A percentile compares a stretch with the other conserved stretches of the same genome.
These are phyloP conservation scores for Septoria linicola DNA, from an alignment of 2,329 filamentous ascomycete species.

Conservation along the genomic window DNA sequence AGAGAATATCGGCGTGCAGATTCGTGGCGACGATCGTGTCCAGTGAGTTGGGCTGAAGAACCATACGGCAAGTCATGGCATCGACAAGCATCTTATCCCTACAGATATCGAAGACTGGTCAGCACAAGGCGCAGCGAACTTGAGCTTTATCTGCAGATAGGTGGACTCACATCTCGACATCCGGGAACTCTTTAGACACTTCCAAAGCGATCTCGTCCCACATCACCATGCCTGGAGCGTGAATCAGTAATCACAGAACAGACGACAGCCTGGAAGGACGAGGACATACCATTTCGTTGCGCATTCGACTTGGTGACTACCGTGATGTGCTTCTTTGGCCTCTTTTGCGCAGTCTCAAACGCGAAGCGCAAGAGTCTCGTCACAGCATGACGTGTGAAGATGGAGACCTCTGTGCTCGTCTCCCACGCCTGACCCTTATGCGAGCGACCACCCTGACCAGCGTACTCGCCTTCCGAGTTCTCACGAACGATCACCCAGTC, in stretches of 20 bases:
- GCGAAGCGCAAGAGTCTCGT: constrained; percentile 63
- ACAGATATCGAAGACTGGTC: background rate
- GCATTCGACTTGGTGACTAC: constrained; percentile 67
- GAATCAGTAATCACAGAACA: background rate
- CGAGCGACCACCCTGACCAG: constrained; percentile 62
- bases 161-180: constrained; percentile 51
- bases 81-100: constrained; percentile 67
- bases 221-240: constrained; percentile 63
- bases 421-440: constrained; percentile 61
- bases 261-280: background rate
- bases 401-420: constrained; percentile 60
- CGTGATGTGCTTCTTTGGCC: constrained; percentile 59
- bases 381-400: constrained; percentile 62
- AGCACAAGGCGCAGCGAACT: background rate
- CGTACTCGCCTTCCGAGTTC: constrained; percentile 67
- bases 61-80: constrained; percentile 66
- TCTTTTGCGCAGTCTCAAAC: constrained; percentile 58
- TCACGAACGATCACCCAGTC: constrained; percentile 68
- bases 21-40: constrained; percentile 67
- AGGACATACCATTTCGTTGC: constrained; percentile 54
- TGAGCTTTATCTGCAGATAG: background rate
- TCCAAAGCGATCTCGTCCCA: constrained; percentile 63
- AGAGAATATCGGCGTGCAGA: constrained; percentile 65
- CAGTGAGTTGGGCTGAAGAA: constrained; percentile 57
- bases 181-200: constrained; percentile 58